These are phyloP conservation scores for Xanthoceras sorbifolium DNA, from an alignment of 345 rosid genomes.

Conservation along the genomic window DNA sequence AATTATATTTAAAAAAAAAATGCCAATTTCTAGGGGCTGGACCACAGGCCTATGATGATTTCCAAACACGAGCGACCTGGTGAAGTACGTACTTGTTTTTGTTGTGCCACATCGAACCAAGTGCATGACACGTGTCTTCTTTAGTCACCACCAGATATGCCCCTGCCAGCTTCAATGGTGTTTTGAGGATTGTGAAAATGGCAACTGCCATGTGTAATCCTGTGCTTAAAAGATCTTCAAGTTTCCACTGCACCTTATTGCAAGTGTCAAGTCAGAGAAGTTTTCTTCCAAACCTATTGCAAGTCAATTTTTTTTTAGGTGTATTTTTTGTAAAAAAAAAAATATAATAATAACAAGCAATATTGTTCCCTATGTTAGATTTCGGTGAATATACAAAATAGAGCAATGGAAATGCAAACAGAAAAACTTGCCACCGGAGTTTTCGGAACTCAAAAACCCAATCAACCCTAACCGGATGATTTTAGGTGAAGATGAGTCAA, in stretches of 20 bases:
- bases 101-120: not conserved
- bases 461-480: too few relatives aligned
- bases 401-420: too few relatives aligned
- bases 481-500: too few relatives aligned
- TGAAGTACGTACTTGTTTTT: not conserved
- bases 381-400: too few relatives aligned
- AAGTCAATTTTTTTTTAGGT: too few relatives aligned
- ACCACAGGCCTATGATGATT: not conserved
- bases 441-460: too few relatives aligned
- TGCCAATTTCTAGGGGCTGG: not conserved
- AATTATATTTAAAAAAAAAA: not conserved
- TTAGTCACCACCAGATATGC: not conserved
- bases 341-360: too few relatives aligned
- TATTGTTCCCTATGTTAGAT: too few relatives aligned
- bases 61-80: not conserved
- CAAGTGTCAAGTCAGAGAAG: not conserved
- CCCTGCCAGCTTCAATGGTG: not conserved
- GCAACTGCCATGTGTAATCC: slow-evolving; percentile 1
- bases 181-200: not conserved
- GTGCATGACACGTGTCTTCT: not conserved
- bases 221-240: not conserved
- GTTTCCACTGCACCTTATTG: not conserved
- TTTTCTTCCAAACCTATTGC: not conserved
- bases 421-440: too few relatives aligned
- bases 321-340: too few relatives aligned